Percentiles rank a stretch among this genome's conserved stretches.
Conservation (phyloP, 345 rosid species). For the Populus ilicifolia region DNA sequence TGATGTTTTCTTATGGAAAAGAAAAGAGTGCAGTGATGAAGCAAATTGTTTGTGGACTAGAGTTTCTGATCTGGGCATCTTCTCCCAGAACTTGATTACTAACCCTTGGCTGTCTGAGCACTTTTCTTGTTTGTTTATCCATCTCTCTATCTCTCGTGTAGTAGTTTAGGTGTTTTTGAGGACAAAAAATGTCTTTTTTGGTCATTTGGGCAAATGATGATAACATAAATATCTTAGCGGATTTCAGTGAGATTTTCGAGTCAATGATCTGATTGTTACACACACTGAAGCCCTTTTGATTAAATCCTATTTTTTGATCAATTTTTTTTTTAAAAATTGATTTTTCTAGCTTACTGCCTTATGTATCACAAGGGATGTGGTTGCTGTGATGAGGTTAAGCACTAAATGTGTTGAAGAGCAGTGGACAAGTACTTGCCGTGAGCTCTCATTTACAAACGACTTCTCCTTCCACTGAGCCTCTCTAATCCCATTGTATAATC, state of each 20-base stretch:
- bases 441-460: constrained; percentile 64
- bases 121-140: not conserved
- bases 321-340: not conserved
- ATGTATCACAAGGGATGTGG: not conserved
- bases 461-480: constrained; percentile 99
- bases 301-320: not conserved
- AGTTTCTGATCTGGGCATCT: constrained; percentile 88
- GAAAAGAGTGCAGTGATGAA: constrained; percentile 55
- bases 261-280: constrained; percentile 99
- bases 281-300: constrained; percentile 75
- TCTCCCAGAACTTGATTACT: constrained; percentile 65
- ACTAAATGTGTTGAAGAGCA: constrained; percentile 66
- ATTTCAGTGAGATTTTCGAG: constrained; percentile 83
- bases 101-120: constrained; percentile 99
- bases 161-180: too few relatives aligned
- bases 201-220: constrained; percentile 68
- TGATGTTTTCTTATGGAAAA: too few relatives aligned
- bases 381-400: constrained; percentile 70
- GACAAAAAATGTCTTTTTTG: not conserved
- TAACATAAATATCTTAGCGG: constrained; percentile 78
- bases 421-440: constrained; percentile 85
- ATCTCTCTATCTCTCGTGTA: not conserved
- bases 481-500: not conserved
- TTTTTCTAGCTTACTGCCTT: not conserved
- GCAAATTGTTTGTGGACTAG: constrained; percentile 77